A percentile compares a stretch with the other conserved stretches of the same genome.
These are phyloP conservation scores for Trichoderma pleuroti DNA, from an alignment of 2,329 filamentous ascomycete species.

Conservation along the genomic window DNA sequence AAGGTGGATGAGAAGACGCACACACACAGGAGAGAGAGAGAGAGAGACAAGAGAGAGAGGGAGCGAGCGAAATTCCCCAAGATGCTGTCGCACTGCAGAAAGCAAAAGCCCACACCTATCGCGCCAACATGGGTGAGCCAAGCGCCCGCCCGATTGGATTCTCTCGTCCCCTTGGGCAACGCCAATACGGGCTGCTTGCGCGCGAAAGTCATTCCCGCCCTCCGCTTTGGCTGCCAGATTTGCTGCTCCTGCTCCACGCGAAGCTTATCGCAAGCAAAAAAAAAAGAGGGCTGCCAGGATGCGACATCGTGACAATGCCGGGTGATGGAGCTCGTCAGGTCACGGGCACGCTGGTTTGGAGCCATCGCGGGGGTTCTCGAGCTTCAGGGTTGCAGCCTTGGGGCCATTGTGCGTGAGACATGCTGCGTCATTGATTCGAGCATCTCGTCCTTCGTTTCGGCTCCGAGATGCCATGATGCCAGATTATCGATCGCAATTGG, in stretches of 20 bases:
- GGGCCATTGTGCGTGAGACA: background rate
- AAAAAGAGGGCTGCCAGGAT: conserved; percentile 5
- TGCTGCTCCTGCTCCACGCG: conserved; percentile 9
- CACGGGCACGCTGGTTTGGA: conserved; percentile 6
- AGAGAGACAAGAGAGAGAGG: background rate
- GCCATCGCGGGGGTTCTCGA: background rate
- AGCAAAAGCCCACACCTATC: background rate
- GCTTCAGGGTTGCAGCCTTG: background rate
- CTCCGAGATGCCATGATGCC: conserved; percentile 6
- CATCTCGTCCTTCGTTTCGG: background rate
- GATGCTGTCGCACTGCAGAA: conserved; percentile 2
- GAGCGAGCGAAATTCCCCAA: background rate
- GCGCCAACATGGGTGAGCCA: background rate
- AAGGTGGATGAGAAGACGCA: background rate
- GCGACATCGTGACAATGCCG: conserved; percentile 20
- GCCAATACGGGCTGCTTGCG: conserved; percentile 15
- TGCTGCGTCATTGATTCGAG: conserved; percentile 13
- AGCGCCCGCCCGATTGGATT: background rate
- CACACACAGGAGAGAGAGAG: background rate
- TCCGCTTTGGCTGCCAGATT: conserved; percentile 13
- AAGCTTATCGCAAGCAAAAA: conserved; percentile 12
- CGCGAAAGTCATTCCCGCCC: conserved; percentile 1
- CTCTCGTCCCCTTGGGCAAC: background rate
- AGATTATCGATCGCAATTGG: background rate
- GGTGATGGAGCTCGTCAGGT: conserved; percentile 11